A percentile compares a stretch with the other conserved stretches of the same genome.
These are phyloP conservation scores for Aspergillus japonicus DNA, from an alignment of 2,329 filamentous ascomycete species.

Conservation along the genomic window DNA sequence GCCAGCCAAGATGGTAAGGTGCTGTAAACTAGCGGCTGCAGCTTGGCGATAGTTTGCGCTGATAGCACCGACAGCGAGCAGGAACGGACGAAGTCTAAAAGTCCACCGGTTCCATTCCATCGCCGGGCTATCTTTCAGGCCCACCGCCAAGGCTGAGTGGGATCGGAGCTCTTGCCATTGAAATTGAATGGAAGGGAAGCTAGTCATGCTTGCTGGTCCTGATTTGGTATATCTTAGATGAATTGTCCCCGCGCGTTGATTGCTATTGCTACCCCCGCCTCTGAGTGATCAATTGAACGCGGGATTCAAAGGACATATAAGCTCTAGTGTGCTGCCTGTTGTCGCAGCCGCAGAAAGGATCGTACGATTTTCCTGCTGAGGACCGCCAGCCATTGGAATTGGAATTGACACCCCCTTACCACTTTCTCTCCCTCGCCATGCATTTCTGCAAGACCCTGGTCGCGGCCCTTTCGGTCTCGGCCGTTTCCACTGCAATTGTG, in stretches of 20 bases:
- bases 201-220: no score
- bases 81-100: background rate
- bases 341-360: no score
- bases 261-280: background rate
- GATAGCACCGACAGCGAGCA: background rate
- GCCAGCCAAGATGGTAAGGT: no score
- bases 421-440: background rate
- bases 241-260: background rate
- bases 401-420: background rate
- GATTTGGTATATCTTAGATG: background rate
- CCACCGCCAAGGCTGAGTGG: background rate
- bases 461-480: background rate
- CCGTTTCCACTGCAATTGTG: background rate
- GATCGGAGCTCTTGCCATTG: no score
- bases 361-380: no score
- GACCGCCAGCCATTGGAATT: no score
- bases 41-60: background rate
- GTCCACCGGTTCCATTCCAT: background rate
- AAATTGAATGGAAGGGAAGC: no score
- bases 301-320: background rate
- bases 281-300: background rate
- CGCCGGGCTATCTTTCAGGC: background rate
- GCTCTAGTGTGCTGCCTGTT: background rate
- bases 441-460: background rate
- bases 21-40: background rate